phyloP scores from a whole-genome alignment of 495 filamentous ascomycete species.

The Xylaria palmicola region DNA sequence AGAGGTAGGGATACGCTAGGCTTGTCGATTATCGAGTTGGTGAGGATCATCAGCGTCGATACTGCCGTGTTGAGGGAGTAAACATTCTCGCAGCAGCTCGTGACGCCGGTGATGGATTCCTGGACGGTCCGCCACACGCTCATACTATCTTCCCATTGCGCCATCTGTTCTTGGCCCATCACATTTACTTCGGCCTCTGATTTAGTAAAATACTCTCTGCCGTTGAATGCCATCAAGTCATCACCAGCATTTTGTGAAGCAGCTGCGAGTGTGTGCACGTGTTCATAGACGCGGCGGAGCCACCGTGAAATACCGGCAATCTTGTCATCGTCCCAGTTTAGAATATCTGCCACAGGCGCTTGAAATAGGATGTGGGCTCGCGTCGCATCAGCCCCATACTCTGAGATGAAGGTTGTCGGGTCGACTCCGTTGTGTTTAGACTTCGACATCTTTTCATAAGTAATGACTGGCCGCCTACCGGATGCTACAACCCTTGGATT shows the following conservation, averaged over 20 bases:
- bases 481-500: constrained; percentile 61
- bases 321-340: constrained; percentile 86
- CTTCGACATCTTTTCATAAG: constrained; percentile 94
- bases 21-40: constrained; percentile 57
- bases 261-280: constrained; percentile 42
- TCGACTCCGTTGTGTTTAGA: constrained; percentile 94
- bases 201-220: constrained; percentile 33
- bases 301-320: constrained; percentile 80
- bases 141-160: constrained; percentile 49
- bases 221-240: constrained; percentile 9
- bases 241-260: background rate
- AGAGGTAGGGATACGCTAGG: constrained; percentile 24
- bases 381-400: constrained; percentile 80
- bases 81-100: constrained; percentile 63
- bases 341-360: constrained; percentile 74
- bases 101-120: constrained; percentile 65
- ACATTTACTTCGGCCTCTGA: constrained; percentile 7
- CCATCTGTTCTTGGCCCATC: constrained; percentile 20
- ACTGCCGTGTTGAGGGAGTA: constrained; percentile 78
- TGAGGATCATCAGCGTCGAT: constrained; percentile 76
- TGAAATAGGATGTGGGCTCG: constrained; percentile 86
- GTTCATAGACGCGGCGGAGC: constrained; percentile 64
- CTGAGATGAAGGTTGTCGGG: constrained; percentile 64
- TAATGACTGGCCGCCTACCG: constrained; percentile 55
- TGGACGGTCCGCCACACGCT: constrained; percentile 64